A percentile compares a stretch with the other conserved stretches of the same genome.
phyloP scores from a whole-genome alignment of 495 filamentous ascomycete genomes.

The Tuber calosporum region DNA sequence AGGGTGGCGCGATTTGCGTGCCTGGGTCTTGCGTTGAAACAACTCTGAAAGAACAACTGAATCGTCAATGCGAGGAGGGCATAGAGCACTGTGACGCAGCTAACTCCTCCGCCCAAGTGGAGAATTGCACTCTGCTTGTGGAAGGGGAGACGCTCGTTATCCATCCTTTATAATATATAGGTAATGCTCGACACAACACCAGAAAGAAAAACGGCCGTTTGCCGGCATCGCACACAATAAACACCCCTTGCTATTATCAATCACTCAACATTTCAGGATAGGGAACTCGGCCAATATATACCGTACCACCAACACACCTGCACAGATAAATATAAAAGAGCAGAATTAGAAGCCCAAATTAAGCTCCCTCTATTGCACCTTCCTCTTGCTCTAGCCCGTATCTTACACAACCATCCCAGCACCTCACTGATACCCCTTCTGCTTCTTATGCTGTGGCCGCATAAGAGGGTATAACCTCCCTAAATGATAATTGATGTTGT shows the following conservation, averaged over 20 bases:
- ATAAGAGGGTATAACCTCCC: slow-evolving; percentile 78
- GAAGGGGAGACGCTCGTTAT: neutral
- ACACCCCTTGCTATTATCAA: neutral
- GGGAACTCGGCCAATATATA: neutral
- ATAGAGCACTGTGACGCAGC: neutral
- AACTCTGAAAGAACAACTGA: neutral
- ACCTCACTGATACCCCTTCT: slow-evolving; percentile 48
- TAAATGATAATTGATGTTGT: slow-evolving; percentile 92
- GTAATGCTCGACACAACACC: neutral
- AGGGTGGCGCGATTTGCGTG: neutral
- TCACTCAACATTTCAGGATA: neutral
- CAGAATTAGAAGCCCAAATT: neutral
- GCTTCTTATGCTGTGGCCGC: slow-evolving; percentile 60
- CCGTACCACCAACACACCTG: neutral
- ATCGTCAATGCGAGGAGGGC: neutral
- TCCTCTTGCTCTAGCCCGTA: neutral
- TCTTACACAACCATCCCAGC: slow-evolving; percentile 7
- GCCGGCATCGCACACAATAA: neutral
- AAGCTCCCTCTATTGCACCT: neutral
- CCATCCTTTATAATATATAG: neutral
- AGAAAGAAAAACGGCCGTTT: neutral
- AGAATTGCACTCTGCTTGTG: neutral
- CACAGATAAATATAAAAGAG: neutral
- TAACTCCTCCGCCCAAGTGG: neutral
- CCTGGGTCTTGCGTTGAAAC: neutral